Conservation (phyloP, 176 grass and related monocot species). For the Oryza longistaminata region DNA sequence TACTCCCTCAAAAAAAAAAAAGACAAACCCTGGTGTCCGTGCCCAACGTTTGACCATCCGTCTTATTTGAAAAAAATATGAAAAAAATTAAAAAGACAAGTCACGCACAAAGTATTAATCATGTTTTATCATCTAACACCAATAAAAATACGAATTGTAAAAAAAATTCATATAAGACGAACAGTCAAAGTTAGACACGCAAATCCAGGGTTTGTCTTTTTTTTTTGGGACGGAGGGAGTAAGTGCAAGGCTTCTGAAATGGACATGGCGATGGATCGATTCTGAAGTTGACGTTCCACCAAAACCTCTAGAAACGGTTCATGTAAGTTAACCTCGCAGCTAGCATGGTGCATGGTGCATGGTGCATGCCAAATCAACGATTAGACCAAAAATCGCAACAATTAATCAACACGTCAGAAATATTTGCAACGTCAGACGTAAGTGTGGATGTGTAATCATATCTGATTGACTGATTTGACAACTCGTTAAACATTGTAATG, state of each 20-base stretch:
- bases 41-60: no score
- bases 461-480: background rate
- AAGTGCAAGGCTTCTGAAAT: background rate
- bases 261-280: conserved; percentile 2
- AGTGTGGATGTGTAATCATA: background rate
- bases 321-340: background rate
- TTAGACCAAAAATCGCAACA: background rate
- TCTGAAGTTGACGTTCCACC: conserved; percentile 32
- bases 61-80: no score
- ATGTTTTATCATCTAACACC: no score
- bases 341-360: background rate
- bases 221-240: no score
- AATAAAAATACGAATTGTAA: no score
- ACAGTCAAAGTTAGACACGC: no score
- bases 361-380: background rate
- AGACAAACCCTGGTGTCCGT: no score
- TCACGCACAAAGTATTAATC: no score
- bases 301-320: background rate
- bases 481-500: background rate
- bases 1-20: no score
- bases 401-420: background rate
- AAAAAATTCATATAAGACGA: no score
- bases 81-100: no score
- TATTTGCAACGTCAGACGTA: background rate
- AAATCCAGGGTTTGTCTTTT: no score